Percentiles rank a stretch among this genome's conserved stretches.
phyloP scores from a whole-genome alignment of 352 stramenopile genomes.

The Plasmopara viticola region DNA sequence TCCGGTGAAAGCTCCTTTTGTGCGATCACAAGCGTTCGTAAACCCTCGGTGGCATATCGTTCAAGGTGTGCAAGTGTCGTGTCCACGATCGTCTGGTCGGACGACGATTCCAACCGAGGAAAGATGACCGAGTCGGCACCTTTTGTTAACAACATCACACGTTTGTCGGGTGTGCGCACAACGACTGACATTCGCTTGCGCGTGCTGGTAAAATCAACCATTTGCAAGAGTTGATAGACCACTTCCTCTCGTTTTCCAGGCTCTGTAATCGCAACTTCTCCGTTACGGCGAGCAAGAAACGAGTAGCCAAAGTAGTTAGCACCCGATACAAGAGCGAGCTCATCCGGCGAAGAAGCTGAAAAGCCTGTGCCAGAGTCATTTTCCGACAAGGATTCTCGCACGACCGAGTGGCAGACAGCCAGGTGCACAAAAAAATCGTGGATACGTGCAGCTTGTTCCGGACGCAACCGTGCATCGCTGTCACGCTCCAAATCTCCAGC shows the following conservation, averaged over 20 bases:
- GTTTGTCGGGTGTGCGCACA: constrained; percentile 70
- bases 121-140: constrained; percentile 83
- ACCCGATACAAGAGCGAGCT: constrained; percentile 73
- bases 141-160: constrained; percentile 73
- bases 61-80: constrained; percentile 76
- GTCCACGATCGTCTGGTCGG: constrained; percentile 31
- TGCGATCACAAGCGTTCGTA: constrained; percentile 86
- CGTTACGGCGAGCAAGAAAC: constrained; percentile 63
- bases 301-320: constrained; percentile 78
- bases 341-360: constrained; percentile 75
- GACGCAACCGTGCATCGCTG: constrained; percentile 32
- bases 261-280: constrained; percentile 44
- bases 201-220: constrained; percentile 98
- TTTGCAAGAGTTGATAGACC: constrained; percentile 87
- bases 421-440: constrained; percentile 77
- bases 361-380: constrained; percentile 42
- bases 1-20: constrained; percentile 67
- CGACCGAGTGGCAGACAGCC: constrained; percentile 81
- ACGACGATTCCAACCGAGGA: constrained; percentile 30
- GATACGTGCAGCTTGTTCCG: constrained; percentile 63
- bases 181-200: constrained; percentile 98
- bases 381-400: constrained; percentile 57
- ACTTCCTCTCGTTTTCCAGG: constrained; percentile 34
- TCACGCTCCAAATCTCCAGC: constrained; percentile 56
- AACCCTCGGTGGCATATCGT: constrained; percentile 75